Evolutionary conservation across 306 rosid genomes (phyloP).

Genomic region (Lupinus albus): DNA sequence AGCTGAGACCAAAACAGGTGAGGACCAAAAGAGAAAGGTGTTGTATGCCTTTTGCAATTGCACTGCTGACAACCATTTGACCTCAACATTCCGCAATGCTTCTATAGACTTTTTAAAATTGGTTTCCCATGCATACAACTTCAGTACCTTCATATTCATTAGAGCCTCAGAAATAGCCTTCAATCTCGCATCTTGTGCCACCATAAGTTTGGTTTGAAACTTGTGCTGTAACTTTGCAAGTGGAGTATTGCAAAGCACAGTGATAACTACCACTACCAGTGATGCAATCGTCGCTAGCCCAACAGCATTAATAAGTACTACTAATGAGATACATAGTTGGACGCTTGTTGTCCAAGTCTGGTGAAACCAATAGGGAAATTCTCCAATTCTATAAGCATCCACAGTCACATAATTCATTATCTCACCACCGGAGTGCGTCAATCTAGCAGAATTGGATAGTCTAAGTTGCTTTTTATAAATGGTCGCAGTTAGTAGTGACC

Average conservation of each 20-base stretch:
- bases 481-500: conserved; percentile 75
- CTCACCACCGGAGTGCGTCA: conserved; percentile 79
- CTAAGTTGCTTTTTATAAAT: conserved; percentile 74
- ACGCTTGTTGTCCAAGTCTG: conserved; percentile 91
- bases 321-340: conserved; percentile 69
- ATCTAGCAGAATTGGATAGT: conserved; percentile 66
- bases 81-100: conserved; percentile 62
- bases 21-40: conserved; percentile 69
- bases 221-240: conserved; percentile 81
- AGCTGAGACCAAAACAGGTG: conserved; percentile 79
- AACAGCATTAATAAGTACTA: conserved; percentile 67
- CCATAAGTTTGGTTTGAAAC: conserved; percentile 81
- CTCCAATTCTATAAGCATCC: conserved; percentile 91
- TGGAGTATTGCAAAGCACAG: conserved; percentile 78
- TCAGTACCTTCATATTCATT: conserved; percentile 81
- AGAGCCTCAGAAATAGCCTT: conserved; percentile 75
- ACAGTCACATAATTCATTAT: conserved; percentile 84
- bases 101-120: conserved; percentile 67
- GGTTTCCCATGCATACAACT: conserved; percentile 85
- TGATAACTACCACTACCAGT: conserved; percentile 65
- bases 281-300: conserved; percentile 89
- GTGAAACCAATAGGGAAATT: conserved; percentile 89
- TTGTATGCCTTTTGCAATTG: conserved; percentile 64
- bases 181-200: conserved; percentile 77
- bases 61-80: conserved; percentile 73